Percentiles rank a stretch among this genome's conserved stretches.
Evolutionary conservation across 140 eudicot genomes (phyloP).

Genomic region (Senecio squalidus): DNA sequence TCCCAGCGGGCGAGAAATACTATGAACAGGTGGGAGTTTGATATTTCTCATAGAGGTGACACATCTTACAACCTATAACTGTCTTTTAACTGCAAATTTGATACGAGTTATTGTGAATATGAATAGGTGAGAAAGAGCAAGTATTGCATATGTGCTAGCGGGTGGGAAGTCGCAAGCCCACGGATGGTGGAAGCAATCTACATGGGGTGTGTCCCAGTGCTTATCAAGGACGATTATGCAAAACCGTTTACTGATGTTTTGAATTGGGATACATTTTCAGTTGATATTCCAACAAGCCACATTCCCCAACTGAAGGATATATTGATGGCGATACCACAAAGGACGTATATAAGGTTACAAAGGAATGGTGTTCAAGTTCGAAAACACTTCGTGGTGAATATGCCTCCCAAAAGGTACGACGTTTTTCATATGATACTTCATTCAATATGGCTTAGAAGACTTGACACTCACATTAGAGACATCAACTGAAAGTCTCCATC

Average conservation of each 20-base stretch:
- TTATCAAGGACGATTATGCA: slow-evolving; percentile 34
- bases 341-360: slow-evolving; percentile 33
- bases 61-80: not conserved
- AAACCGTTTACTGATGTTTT: slow-evolving; percentile 43
- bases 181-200: slow-evolving; percentile 42
- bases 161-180: slow-evolving; percentile 47
- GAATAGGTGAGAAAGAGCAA: slow-evolving; percentile 28
- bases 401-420: slow-evolving; percentile 38
- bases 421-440: slow-evolving; percentile 48
- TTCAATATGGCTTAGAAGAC: slow-evolving; percentile 46
- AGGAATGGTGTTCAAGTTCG: slow-evolving; percentile 34
- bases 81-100: not conserved
- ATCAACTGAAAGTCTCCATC: not conserved
- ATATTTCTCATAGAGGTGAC: not conserved
- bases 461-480: slow-evolving; percentile 22
- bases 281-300: slow-evolving; percentile 22
- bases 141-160: slow-evolving; percentile 47
- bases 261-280: slow-evolving; percentile 41
- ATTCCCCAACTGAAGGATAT: slow-evolving; percentile 38
- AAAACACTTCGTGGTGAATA: slow-evolving; percentile 41
- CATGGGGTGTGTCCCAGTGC: slow-evolving; percentile 42
- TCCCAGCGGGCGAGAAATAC: slow-evolving; percentile 30
- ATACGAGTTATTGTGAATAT: not conserved
- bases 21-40: slow-evolving; percentile 12
- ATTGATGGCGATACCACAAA: slow-evolving; percentile 21